Base-by-base conservation (phyloP, 2,329 filamentous ascomycete genomes). In the Ambrosiella xylebori region DNA sequence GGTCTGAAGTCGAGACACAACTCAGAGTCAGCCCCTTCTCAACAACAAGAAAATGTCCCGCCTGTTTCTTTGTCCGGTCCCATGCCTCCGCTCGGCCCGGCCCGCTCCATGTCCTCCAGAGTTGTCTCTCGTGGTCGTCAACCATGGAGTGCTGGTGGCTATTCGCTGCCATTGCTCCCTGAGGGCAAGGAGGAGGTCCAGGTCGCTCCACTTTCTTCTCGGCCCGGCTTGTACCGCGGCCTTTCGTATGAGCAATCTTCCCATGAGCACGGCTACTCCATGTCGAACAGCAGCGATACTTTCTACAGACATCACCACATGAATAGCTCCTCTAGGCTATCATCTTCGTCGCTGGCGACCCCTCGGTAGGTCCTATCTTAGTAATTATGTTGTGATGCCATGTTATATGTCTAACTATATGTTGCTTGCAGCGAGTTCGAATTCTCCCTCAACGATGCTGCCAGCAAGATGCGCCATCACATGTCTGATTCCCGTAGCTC, bases 401-500 rank as follows among this genome's bases (percentile, higher is more conserved):
- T n/a, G 36, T 38, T 7, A 37, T 15, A 2, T 39, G 17, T 15
- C 40, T 7, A 44, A 12, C 12, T 12, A 6, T 52, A 41, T n/a
- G 7, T 38, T 8, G 8, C 7, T 36, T 56, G 52, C 27, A 57
- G 52, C 12, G 41, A 58, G 58, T 60, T 60, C 47, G 58, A 60
- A n/a, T 60, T 58, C 12, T 54, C 45, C 17, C 54, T 54, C n/a
- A 44, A 40, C 52, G 54, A 59, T 15, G 44, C 54, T 39, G 55
- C 55, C 12, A 54, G 49, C 41, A 60, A 60, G 56, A 60, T 57
- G 57, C 62, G 54, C 50, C 73, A 75, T 66, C 74, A 70, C 63
- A 71, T 70, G 57, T 78, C 76, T 0, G 72, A 75, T 63, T 79
- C 76, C 62, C 70, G 72, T 57, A 76, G 76, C 68, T 80, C 74